These are phyloP conservation scores for Pelargonium myrrhifolium DNA, from an alignment of 441 rosid genomes.

Conservation along the genomic window DNA sequence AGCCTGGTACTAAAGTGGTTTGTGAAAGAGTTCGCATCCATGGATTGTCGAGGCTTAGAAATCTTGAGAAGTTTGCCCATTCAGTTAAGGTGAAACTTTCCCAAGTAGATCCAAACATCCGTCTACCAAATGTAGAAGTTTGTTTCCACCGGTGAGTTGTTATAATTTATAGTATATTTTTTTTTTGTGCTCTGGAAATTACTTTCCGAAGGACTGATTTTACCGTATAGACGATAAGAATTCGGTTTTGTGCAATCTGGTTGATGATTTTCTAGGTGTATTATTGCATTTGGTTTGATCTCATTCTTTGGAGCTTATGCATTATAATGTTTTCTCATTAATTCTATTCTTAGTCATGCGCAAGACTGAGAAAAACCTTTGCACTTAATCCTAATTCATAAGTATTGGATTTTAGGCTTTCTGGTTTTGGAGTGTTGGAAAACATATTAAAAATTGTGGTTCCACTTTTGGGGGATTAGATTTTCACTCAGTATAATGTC, in stretches of 20 bases:
- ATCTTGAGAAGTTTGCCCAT: slow-evolving; percentile 59
- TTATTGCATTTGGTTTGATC: too few relatives aligned
- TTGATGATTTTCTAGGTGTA: too few relatives aligned
- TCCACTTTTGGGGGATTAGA: background rate
- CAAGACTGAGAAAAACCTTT: too few relatives aligned
- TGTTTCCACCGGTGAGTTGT: slow-evolving; percentile 75
- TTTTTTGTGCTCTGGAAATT: background rate
- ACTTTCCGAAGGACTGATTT: background rate
- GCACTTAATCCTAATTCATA: too few relatives aligned
- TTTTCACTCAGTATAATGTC: slow-evolving; percentile 5
- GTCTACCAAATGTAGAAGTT: slow-evolving; percentile 42
- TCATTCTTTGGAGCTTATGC: too few relatives aligned
- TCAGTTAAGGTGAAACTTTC: slow-evolving; percentile 51
- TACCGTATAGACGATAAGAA: background rate
- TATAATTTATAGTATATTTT: background rate
- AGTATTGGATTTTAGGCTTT: too few relatives aligned
- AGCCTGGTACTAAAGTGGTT: slow-evolving; percentile 38
- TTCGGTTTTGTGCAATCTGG: too few relatives aligned
- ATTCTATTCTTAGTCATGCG: too few relatives aligned
- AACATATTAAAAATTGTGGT: background rate
- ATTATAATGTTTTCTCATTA: too few relatives aligned
- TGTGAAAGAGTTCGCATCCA: slow-evolving; percentile 65
- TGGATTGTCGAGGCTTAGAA: slow-evolving; percentile 52
- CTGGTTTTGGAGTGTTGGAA: too few relatives aligned
- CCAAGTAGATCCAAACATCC: slow-evolving; percentile 29